phyloP scores from a whole-genome alignment of 2,329 filamentous ascomycete species.

The Diplocarpon mali region DNA sequence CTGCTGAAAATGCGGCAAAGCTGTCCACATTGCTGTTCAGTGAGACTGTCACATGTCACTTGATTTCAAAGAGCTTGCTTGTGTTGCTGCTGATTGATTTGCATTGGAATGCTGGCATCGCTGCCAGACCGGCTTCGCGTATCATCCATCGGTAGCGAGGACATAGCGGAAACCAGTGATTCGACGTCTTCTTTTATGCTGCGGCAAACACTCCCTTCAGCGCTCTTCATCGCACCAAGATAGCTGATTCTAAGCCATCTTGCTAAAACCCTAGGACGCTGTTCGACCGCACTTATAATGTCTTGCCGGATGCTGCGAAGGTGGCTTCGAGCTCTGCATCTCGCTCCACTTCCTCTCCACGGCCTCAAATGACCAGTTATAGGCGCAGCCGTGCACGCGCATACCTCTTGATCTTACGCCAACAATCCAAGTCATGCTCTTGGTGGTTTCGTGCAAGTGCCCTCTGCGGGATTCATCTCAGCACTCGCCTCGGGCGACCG shows the following conservation, averaged over 20 bases:
- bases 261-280: slow-evolving; percentile 2
- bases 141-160: slow-evolving; percentile 12
- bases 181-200: neutral
- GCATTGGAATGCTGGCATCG: slow-evolving; percentile 10
- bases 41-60: too few species aligned
- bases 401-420: slow-evolving; percentile 27
- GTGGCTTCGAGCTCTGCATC: slow-evolving; percentile 12
- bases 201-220: neutral
- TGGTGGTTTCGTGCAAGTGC: slow-evolving; percentile 25
- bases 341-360: slow-evolving; percentile 28
- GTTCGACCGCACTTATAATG: slow-evolving; percentile 2
- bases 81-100: slow-evolving; percentile 9
- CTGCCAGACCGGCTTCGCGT: slow-evolving; percentile 11
- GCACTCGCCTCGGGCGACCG: neutral
- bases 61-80: too few species aligned
- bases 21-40: too few species aligned
- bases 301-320: neutral
- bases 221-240: slow-evolving; percentile 8
- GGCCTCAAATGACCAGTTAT: slow-evolving; percentile 27
- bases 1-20: too few species aligned
- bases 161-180: slow-evolving; percentile 6
- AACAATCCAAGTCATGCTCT: slow-evolving; percentile 25
- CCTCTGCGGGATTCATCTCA: slow-evolving; percentile 19
- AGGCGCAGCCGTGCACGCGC: slow-evolving; percentile 25
- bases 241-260: neutral